Evolutionary conservation across 2,329 filamentous ascomycete species (phyloP), one percentile per base, ranked within the genome.

Genomic region (Karstenula rhodostoma): DNA sequence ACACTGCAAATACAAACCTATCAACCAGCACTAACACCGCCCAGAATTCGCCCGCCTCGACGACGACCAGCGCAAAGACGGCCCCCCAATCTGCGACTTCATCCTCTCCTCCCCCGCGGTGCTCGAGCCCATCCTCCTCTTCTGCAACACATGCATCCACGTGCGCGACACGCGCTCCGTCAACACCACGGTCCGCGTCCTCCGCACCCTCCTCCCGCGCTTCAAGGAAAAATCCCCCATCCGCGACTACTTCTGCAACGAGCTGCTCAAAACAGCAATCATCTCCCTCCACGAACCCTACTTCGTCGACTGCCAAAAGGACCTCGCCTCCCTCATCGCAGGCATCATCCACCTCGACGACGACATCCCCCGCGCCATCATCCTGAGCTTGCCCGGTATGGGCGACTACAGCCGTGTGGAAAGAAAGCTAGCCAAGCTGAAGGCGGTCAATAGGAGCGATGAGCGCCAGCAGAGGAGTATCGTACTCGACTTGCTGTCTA

Each of bases 301-400:
- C 78, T 99, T 98, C 78, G 94, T 97, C 35, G 95, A 99, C 68
- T 87, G 96, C 63, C 95, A 99, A 72, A 94, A 94, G 74, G 94
- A 99, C 54, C 85, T 99, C 23, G 94, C 93, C 0, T 87, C 89
- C 23, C 84, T 98, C 40, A 97, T 99, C 63, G 94, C 94, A 0
- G 87, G 89, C 4, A 95, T 98, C 62, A 84, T 97, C 69, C 85
- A 90, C 9, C 86, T 91, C 62, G 97, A 97, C 74, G 87, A 87
- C 8, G 73, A 83, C 7, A 95, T 91, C 0, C 92, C 94, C 0
- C 84, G 89, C 22, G 82, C 88, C 5, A 86, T 98, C 42, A 84
- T 99, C n/a, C 81, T 93, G 4, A 90, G 87, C 22, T 81, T 99
- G 25, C 94, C 94, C 0, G 91, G 90, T 12, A 89, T 99, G 73